Evolutionary conservation across 148 eudicot genomes (phyloP), one percentile per base, ranked within the genome.

Genomic region (Silene conica): DNA sequence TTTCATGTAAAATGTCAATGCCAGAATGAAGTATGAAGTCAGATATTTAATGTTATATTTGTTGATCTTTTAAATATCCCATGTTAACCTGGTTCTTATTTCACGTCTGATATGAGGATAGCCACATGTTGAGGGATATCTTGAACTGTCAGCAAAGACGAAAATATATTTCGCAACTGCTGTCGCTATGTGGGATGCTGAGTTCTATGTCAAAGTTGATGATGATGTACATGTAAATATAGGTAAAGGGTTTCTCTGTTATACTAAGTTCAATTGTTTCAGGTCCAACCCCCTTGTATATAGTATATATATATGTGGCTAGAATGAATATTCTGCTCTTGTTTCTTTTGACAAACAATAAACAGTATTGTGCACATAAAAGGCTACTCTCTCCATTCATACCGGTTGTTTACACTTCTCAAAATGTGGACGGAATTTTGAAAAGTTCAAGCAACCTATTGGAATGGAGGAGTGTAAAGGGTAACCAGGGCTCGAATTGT

Each of bases 181-280:
- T 59, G 91, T 87, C 72, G 83, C 89, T 65, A 31, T 84, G 78
- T 91, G 96, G 96, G 96, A 91, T 83, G 96, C 96, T 0, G 93
- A 91, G 73, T 91, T 89, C 73, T 91, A 91, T 73, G 86, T 91
- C 69, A 91, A 91, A 82, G 96, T 91, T 70, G 96, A 91, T 58
- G 96, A 91, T 76, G 96, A 91, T 64, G 90, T 91, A 22, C 96
- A 91, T 83, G 96, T 91, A 80, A 91, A 91, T 83, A 87, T 91
- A 84, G 96, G 96, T 91, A 83, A 78, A 9, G 8, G 9, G 1
- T 0, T 55, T n/a, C 19, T 67, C 48, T 73, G 55, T 38, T 61
- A 16, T 34, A 48, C 14, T 48, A 0, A 34, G 4, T 26, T 38
- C 8, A 38, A 38, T 38, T 5, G 43, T 38, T 38, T 7, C 9